Base-by-base conservation (phyloP, 169 alveolate genomes). In the Cytauxzoon felis region DNA sequence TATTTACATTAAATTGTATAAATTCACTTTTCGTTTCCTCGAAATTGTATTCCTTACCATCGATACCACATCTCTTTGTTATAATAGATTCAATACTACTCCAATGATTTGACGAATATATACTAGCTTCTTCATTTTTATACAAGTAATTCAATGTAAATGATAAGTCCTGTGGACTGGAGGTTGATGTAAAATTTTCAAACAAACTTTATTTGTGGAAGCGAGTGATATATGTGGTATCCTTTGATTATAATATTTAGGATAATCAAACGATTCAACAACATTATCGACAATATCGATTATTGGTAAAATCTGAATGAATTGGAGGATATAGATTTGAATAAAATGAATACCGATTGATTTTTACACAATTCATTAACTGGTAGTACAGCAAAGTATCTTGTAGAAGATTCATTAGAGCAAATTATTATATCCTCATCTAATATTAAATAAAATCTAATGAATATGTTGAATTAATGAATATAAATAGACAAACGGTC, bases 141-240 rank as follows among this genome's bases (percentile, higher is more conserved):
- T 73, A 73, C 24, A 73, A 38, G 40, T 9, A 32, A 2, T 40
- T 13, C 78, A 73, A 29, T 5, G 52, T 71, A 42, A 21, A 50
- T 1, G 58, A 58, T 1, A 73, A 38, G 23, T 73, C 63, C 81
- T 50, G 45, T 47, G 23, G 11, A 34, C 2, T 32, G 33, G 29
- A 16, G 26, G 41, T 0, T 2, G 4, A 6, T 5, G 4, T 4
- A 33, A 6, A 16, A 23, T 2, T 42, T 29, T n/a, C n/a, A 38
- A 26, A 5, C 81, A 33, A 21, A 70, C 81, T 58, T 78, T 54
- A 0, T n/a, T n/a, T n/a, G 78, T 62, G 2, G 63, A 66, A 5
- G 83, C 83, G 26, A 73, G 63, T 30, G 83, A 73, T n/a, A 73
- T 78, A 23, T 73, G 83, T 4, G 83, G 83, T 32, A 33, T 51